Conservation (phyloP, 2,329 filamentous ascomycete genomes). For the Zymoseptoria tritici region DNA sequence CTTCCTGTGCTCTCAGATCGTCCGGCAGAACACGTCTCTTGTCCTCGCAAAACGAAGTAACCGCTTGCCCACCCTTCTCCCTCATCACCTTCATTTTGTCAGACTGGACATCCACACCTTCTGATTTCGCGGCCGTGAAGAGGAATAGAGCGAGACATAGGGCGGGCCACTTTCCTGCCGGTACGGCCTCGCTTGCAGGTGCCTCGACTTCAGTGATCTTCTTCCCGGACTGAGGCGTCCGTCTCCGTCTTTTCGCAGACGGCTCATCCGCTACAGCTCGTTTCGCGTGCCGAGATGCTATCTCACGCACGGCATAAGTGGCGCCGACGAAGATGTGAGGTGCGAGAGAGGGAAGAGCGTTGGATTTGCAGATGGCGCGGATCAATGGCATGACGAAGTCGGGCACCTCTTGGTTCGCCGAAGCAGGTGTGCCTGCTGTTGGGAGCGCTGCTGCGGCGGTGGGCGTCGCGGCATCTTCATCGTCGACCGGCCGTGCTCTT, state of each 20-base stretch:
- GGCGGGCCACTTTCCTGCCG: constrained; percentile 13
- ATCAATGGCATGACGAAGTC: constrained; percentile 31
- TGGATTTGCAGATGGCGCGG: constrained; percentile 44
- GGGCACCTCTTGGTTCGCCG: constrained; percentile 1
- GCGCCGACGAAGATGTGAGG: constrained; percentile 19
- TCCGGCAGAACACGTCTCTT: constrained; percentile 2
- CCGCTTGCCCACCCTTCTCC: constrained; percentile 4
- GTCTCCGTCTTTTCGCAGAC: constrained; percentile 6
- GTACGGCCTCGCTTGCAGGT: constrained; percentile 1
- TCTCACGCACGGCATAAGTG: constrained; percentile 11
- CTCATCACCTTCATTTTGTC: constrained; percentile 2
- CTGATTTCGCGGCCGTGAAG: constrained; percentile 9
- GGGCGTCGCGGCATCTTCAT: not conserved
- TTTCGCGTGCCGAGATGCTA: constrained; percentile 5
- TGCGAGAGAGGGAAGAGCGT: constrained; percentile 10
- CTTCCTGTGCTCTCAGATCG: constrained; percentile 3
- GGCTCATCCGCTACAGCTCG: constrained; percentile 2
- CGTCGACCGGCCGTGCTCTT: not conserved
- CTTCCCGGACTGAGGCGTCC: constrained; percentile 8
- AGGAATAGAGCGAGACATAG: constrained; percentile 11
- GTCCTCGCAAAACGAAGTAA: constrained; percentile 2
- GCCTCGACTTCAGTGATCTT: not conserved
- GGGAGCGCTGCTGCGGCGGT: not conserved
- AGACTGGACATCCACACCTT: constrained; percentile 4
- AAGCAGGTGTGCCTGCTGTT: not conserved